Evolutionary conservation across 306 rosid species (phyloP).

Genomic region (Ceratonia siliqua): DNA sequence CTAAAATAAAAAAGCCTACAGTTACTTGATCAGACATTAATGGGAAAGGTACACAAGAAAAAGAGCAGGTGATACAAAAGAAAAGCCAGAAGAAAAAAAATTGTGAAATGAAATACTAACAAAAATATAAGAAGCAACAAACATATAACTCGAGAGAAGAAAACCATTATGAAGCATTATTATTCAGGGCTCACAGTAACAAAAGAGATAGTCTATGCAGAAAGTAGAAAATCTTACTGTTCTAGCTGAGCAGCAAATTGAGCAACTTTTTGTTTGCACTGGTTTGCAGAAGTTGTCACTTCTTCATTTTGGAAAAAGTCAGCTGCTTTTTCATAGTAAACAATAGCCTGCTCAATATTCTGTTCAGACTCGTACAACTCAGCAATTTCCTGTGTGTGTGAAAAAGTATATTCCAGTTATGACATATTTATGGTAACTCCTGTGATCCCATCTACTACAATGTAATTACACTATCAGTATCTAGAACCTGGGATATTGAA

Average conservation of each 20-base stretch:
- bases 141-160: neutral
- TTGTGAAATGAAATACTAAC: neutral
- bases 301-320: slow-evolving; percentile 90
- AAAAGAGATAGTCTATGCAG: slow-evolving; percentile 13
- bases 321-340: slow-evolving; percentile 83
- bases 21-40: slow-evolving; percentile 7
- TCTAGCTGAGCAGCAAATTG: slow-evolving; percentile 93
- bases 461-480: neutral
- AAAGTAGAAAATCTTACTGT: slow-evolving; percentile 58
- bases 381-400: slow-evolving; percentile 76
- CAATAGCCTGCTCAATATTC: slow-evolving; percentile 72
- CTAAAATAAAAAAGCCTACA: neutral
- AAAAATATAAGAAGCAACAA: neutral
- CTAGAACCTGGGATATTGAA: neutral
- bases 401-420: slow-evolving; percentile 23
- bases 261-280: slow-evolving; percentile 96
- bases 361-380: slow-evolving; percentile 84
- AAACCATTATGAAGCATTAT: slow-evolving; percentile 5
- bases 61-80: neutral
- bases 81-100: slow-evolving; percentile 2
- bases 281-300: slow-evolving; percentile 79
- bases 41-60: neutral
- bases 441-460: neutral
- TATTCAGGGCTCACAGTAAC: neutral
- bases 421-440: neutral